Percentiles rank a stretch among this genome's conserved stretches.
Conservation (phyloP, 495 filamentous ascomycete genomes). For the Trichocladium antarcticum region DNA sequence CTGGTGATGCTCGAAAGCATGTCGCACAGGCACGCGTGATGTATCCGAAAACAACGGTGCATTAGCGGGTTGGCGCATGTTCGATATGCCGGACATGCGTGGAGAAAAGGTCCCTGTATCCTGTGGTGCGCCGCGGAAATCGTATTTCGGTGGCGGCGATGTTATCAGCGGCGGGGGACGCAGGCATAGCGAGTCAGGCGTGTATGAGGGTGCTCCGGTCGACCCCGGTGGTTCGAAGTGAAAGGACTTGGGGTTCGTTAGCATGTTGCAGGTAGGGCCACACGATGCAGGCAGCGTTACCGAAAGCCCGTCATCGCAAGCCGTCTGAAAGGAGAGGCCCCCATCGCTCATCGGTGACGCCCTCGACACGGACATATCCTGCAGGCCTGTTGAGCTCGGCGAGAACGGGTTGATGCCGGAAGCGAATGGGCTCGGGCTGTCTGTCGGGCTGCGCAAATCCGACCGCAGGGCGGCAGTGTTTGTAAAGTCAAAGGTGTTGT, state of each 20-base stretch:
- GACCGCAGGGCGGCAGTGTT: neutral
- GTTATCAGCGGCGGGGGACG: neutral
- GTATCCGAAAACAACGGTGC: slow-evolving; percentile 1
- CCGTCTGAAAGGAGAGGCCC: neutral
- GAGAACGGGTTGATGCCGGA: neutral
- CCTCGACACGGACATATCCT: neutral
- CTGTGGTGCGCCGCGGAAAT: slow-evolving; percentile 7
- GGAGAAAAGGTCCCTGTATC: neutral
- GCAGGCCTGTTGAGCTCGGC: neutral
- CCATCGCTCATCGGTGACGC: slow-evolving; percentile 3
- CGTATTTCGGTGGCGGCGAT: neutral
- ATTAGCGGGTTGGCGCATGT: neutral
- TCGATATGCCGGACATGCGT: neutral
- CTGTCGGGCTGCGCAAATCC: slow-evolving; percentile 4
- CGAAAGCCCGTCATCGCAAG: neutral
- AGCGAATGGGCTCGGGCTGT: slow-evolving; percentile 8
- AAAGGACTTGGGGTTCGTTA: slow-evolving; percentile 3
- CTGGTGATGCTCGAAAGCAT: neutral
- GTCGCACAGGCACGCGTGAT: neutral
- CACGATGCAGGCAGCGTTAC: neutral
- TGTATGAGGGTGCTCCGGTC: neutral
- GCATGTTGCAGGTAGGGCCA: neutral
- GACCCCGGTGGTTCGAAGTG: neutral
- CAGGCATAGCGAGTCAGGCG: neutral
- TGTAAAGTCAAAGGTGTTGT: neutral